Conservation (phyloP, 1,139 yeast species). For the Hyphopichia wangnamkhiaoensis region DNA sequence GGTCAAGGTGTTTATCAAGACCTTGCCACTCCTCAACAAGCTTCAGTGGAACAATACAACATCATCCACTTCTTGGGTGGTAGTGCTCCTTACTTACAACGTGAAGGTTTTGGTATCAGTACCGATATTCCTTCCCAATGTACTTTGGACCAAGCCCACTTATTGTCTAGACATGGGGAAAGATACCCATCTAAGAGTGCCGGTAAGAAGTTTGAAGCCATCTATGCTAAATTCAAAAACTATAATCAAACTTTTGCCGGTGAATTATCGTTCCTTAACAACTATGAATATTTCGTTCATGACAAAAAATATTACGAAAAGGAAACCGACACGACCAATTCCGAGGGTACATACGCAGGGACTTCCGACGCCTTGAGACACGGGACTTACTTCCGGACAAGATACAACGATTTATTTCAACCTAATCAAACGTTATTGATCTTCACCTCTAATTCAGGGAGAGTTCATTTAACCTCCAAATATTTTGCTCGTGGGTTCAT, state of each 20-base stretch:
- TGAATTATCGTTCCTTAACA: slow-evolving; percentile 25
- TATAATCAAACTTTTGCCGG: slow-evolving; percentile 21
- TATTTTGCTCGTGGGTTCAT: slow-evolving; percentile 33
- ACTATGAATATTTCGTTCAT: slow-evolving; percentile 27
- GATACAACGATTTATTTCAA: slow-evolving; percentile 26
- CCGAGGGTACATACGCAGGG: slow-evolving; percentile 25
- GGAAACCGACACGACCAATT: slow-evolving; percentile 25
- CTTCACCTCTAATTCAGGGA: slow-evolving; percentile 31
- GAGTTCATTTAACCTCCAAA: slow-evolving; percentile 30
- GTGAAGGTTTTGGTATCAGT: slow-evolving; percentile 34
- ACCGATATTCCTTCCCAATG: slow-evolving; percentile 35
- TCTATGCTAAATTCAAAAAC: slow-evolving; percentile 20
- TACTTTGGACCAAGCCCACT: slow-evolving; percentile 36
- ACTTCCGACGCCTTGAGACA: slow-evolving; percentile 26
- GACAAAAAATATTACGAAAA: slow-evolving; percentile 26
- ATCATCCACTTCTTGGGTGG: slow-evolving; percentile 34
- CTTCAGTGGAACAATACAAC: slow-evolving; percentile 36
- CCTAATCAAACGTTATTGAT: slow-evolving; percentile 23
- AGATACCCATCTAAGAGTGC: slow-evolving; percentile 30
- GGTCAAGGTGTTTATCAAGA: slow-evolving; percentile 28
- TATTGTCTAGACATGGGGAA: slow-evolving; percentile 39
- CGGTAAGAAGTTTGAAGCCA: slow-evolving; percentile 22
- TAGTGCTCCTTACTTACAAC: slow-evolving; percentile 38
- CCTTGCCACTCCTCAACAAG: slow-evolving; percentile 38
- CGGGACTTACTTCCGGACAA: slow-evolving; percentile 32